Base-by-base conservation (phyloP, 2,329 filamentous ascomycete genomes). In the Beauveria bassiana region DNA sequence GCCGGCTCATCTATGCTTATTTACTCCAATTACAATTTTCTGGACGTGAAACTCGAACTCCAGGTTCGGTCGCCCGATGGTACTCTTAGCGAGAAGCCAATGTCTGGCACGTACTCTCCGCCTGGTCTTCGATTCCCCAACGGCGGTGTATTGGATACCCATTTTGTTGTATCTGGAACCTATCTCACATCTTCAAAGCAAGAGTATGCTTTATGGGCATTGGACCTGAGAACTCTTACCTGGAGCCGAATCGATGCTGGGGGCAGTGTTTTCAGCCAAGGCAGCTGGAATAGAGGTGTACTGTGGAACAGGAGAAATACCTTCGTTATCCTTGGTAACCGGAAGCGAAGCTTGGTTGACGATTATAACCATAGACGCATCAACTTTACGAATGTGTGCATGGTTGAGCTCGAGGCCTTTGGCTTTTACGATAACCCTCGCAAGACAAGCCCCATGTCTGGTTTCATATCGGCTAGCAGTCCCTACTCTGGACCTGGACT, bases 21-120 rank as follows among this genome's bases (percentile, higher is more conserved):
- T 51, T 99, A 99, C 74, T 98, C 93, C 26, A 99, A 99, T 72
- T 99, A 99, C 75, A 98, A 99, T 74, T 99, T 99, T 70, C 75
- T 99, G 61, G 93, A 99, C 68, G 95, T 99, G 66, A 98, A 96
- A 72, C 79, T 99, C 26, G 95, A 99, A 74, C 79, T 99, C 43
- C 95, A 98, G 73, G 86, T 99, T 53, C 86, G 95, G 58, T 81
- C 89, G 9, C 85, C 91, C 1, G 93, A 98, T 71, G 93, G 95
- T 34, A 86, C 86, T 0, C 77, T 99, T 59, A 84, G 86, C 1
- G 95, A 99, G 73, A 93, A 90, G 74, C 85, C 89, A 28, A 98
- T 99, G 93, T 87, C 87, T 20, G 89, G 90, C 20, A 83, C 85
- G 6, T 91, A 92, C 64, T 96, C 92, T 9, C 95, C 95, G 0